These are phyloP conservation scores for Trametes sp. DNA, from an alignment of 1,284 basidiomycete genomes.

Conservation along the genomic window DNA sequence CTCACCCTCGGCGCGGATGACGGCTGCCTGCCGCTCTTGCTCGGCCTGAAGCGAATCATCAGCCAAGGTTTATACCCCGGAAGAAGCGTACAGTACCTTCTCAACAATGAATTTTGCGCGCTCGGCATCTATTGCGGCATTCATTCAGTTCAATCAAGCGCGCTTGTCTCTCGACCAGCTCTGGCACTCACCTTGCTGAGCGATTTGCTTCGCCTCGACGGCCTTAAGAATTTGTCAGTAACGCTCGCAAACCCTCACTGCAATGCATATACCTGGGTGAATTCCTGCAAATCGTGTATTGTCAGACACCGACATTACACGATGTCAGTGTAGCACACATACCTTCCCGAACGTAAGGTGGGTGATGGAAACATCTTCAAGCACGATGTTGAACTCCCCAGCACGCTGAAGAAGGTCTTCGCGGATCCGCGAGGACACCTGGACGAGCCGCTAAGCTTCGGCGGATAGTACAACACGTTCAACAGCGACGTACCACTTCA, in stretches of 20 bases:
- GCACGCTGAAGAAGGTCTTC: conserved; percentile 94
- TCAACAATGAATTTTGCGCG: conserved; percentile 99
- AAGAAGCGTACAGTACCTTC: conserved; percentile 60
- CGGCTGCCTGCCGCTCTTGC: conserved; percentile 98
- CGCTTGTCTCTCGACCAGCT: not conserved
- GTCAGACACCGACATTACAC: conserved; percentile 32
- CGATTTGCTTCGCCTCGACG: conserved; percentile 98
- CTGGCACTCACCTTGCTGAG: conserved; percentile 85
- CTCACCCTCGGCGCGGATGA: conserved; percentile 98
- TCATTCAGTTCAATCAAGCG: not conserved
- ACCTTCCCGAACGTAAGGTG: conserved; percentile 86
- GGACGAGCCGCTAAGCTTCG: not conserved
- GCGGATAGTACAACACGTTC: not conserved
- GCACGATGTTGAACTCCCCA: conserved; percentile 93
- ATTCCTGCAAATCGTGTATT: conserved; percentile 64
- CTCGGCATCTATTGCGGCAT: conserved; percentile 78
- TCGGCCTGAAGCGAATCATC: conserved; percentile 71
- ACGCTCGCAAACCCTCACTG: not conserved
- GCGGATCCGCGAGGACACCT: conserved; percentile 94
- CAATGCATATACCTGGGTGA: conserved; percentile 63
- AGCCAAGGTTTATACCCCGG: conserved; percentile 14
- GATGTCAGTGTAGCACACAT: conserved; percentile 28
- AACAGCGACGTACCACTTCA: conserved; percentile 63
- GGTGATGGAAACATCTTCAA: conserved; percentile 98
- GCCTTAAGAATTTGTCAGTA: conserved; percentile 56